Percentiles rank a stretch among this genome's conserved stretches.
Conservation (phyloP, 176 grass and related monocot species). For the Phoenix roebelenii region DNA sequence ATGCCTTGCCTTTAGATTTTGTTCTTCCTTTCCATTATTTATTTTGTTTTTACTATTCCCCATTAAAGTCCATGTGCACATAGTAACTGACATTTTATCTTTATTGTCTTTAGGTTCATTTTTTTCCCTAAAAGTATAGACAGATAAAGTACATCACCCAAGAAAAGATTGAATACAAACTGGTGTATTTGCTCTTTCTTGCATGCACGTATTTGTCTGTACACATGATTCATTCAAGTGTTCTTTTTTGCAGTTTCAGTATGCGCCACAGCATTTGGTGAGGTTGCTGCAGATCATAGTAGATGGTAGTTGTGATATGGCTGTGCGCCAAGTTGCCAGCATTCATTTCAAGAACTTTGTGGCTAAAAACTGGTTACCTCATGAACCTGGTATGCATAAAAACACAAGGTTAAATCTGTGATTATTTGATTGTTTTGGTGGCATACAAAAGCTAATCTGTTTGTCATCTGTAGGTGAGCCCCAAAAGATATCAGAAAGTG, state of each 20-base stretch:
- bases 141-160: no score
- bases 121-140: no score
- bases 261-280: constrained; percentile 66
- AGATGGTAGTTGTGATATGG: constrained; percentile 73
- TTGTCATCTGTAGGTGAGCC: constrained; percentile 37
- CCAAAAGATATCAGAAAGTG: constrained; percentile 54
- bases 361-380: constrained; percentile 89
- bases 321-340: constrained; percentile 81
- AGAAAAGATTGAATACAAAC: no score
- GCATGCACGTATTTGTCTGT: background rate
- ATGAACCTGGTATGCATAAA: constrained; percentile 43
- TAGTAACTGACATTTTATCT: no score
- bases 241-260: constrained; percentile 57
- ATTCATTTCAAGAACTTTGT: constrained; percentile 99
- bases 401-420: background rate
- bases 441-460: constrained; percentile 12
- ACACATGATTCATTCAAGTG: background rate
- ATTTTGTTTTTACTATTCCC: no score
- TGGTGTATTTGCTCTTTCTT: no score
- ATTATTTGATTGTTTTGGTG: constrained; percentile 10
- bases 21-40: no score
- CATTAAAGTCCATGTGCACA: no score
- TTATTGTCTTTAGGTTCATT: no score
- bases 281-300: constrained; percentile 85
- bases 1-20: no score